Conservation (phyloP, 768 basidiomycete genomes). For the Agrocybe pediades region DNA sequence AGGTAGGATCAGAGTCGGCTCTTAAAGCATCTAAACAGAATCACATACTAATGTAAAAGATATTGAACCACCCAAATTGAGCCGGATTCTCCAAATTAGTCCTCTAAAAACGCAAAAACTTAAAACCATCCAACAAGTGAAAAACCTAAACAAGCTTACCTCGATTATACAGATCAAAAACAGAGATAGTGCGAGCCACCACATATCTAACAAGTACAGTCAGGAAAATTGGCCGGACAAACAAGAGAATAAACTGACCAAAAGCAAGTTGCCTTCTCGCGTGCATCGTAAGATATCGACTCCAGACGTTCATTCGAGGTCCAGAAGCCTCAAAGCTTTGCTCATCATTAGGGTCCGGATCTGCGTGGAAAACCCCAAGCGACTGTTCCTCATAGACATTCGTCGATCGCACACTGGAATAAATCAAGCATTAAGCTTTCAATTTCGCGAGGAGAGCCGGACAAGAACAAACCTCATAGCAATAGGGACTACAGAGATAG, state of each 20-base stretch:
- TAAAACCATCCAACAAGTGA: neutral
- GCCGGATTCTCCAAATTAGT: slow-evolving; percentile 54
- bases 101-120: slow-evolving; percentile 38
- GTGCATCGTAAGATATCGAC: slow-evolving; percentile 79
- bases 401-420: slow-evolving; percentile 78
- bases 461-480: slow-evolving; percentile 63
- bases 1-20: neutral
- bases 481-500: slow-evolving; percentile 58
- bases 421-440: neutral
- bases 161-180: slow-evolving; percentile 94
- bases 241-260: slow-evolving; percentile 43
- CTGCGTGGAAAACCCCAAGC: slow-evolving; percentile 71
- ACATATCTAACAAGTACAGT: slow-evolving; percentile 70
- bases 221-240: neutral
- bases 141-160: slow-evolving; percentile 41
- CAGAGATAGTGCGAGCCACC: slow-evolving; percentile 88
- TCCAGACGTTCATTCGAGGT: slow-evolving; percentile 65
- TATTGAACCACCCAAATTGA: slow-evolving; percentile 74
- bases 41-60: slow-evolving; percentile 73
- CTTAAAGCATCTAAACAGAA: neutral
- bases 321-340: slow-evolving; percentile 42
- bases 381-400: slow-evolving; percentile 95
- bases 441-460: neutral
- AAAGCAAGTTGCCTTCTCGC: slow-evolving; percentile 89
- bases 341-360: slow-evolving; percentile 52